These are phyloP conservation scores for Gelatoporia subvermispora DNA, from an alignment of 768 basidiomycete species.

Conservation along the genomic window DNA sequence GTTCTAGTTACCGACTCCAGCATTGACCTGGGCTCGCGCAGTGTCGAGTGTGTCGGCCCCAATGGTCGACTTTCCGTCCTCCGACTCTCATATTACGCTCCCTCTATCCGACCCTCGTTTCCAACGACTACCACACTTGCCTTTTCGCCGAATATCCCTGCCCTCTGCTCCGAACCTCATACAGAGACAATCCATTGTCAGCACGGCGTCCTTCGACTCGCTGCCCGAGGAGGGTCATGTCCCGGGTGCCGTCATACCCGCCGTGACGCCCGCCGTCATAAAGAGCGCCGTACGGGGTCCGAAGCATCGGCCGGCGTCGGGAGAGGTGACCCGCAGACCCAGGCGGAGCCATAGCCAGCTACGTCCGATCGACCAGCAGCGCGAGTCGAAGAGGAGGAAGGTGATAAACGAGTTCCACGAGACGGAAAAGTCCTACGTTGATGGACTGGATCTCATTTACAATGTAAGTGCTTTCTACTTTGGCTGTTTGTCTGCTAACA, in stretches of 20 bases:
- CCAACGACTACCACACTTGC: constrained; percentile 48
- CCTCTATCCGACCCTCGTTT: constrained; percentile 13
- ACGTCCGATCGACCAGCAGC: constrained; percentile 42
- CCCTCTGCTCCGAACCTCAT: constrained; percentile 36
- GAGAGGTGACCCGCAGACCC: constrained; percentile 35
- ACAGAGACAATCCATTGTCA: constrained; percentile 62
- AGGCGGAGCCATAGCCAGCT: constrained; percentile 32
- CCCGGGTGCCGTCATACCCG: constrained; percentile 13
- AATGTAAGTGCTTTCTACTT: constrained; percentile 42
- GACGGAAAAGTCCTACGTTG: constrained; percentile 77
- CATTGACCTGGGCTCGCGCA: neutral
- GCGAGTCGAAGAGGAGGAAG: constrained; percentile 54
- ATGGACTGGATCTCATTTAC: constrained; percentile 80
- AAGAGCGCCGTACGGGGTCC: constrained; percentile 24
- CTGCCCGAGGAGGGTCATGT: constrained; percentile 47
- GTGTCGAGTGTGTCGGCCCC: constrained; percentile 11
- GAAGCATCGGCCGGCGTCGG: constrained; percentile 29
- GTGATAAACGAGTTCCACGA: constrained; percentile 78
- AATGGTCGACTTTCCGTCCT: constrained; percentile 25
- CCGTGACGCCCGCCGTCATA: constrained; percentile 29
- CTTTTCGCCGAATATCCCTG: constrained; percentile 42
- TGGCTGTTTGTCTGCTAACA: constrained; percentile 4
- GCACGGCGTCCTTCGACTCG: constrained; percentile 71
- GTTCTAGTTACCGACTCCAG: neutral
- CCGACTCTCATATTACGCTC: constrained; percentile 10